Conservation (phyloP, 345 rosid species). For the Populus davidiana region DNA sequence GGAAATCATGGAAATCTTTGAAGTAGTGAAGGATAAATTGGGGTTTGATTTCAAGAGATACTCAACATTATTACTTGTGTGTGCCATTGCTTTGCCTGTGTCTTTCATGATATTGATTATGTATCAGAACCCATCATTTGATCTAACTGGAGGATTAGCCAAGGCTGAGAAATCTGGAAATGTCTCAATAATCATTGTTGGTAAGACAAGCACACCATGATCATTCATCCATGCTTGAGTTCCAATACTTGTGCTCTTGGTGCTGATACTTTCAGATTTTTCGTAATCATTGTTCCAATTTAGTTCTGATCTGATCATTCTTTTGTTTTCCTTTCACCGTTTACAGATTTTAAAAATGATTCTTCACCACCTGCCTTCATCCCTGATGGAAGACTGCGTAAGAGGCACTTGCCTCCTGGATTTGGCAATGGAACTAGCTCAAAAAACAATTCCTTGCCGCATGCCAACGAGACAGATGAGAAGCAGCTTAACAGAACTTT, state of each 20-base stretch:
- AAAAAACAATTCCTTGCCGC: not conserved
- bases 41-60: slow-evolving; percentile 1
- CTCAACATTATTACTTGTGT: not conserved
- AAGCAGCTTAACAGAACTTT: not conserved
- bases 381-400: not conserved
- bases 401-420: not conserved
- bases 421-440: not conserved
- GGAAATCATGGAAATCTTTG: slow-evolving; percentile 7
- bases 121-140: not conserved
- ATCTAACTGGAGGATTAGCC: not conserved
- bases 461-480: not conserved
- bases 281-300: not conserved
- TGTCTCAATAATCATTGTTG: not conserved
- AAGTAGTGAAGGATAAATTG: not conserved
- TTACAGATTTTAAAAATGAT: not conserved
- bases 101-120: not conserved
- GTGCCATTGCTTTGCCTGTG: slow-evolving; percentile 2
- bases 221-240: not conserved
- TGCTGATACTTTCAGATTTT: not conserved
- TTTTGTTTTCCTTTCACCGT: not conserved
- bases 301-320: not conserved
- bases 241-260: not conserved
- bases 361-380: not conserved
- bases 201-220: not conserved
- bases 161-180: not conserved